These are phyloP conservation scores for Neurospora crassa DNA, from an alignment of 2,329 filamentous ascomycete species.

Conservation along the genomic window DNA sequence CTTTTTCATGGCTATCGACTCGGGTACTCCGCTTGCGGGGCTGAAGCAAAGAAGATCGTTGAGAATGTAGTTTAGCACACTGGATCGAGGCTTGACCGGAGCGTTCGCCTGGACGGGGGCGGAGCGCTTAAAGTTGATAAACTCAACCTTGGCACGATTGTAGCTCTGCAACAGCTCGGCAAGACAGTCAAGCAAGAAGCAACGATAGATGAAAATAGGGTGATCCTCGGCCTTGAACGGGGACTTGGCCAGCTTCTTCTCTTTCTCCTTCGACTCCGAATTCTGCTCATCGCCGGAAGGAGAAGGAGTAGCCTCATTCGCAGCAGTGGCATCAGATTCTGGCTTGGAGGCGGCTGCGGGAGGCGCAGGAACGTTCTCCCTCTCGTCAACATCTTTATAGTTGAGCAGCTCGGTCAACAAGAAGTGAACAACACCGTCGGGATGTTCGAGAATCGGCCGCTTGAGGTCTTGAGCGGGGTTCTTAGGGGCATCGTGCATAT, in stretches of 20 bases:
- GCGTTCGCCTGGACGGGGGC: conserved; percentile 74
- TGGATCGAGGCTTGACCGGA: conserved; percentile 87
- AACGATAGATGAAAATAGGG: conserved; percentile 92
- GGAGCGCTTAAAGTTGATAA: conserved; percentile 97
- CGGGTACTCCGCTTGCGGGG: conserved; percentile 56
- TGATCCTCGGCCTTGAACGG: conserved; percentile 87
- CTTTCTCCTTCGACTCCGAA: conserved; percentile 32
- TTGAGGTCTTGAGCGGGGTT: conserved; percentile 54
- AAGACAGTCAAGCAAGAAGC: conserved; percentile 86
- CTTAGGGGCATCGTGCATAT: conserved; percentile 58
- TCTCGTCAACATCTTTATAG: conserved; percentile 88
- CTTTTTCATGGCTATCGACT: conserved; percentile 74
- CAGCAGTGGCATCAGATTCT: conserved; percentile 23
- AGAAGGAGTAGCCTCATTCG: conserved; percentile 21
- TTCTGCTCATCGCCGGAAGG: conserved; percentile 10
- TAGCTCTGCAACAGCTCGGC: conserved; percentile 87
- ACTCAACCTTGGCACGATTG: conserved; percentile 91
- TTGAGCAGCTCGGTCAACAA: conserved; percentile 84
- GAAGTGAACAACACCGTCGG: conserved; percentile 92
- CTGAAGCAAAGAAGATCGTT: conserved; percentile 60
- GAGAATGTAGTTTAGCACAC: conserved; percentile 87
- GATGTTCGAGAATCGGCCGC: conserved; percentile 77
- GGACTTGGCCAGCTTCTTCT: conserved; percentile 59
- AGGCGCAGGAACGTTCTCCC: conserved; percentile 34
- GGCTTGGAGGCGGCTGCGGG: conserved; percentile 31